Evolutionary conservation across 164 flowering plant species (phyloP).

Genomic region (Hamamelis virginiana): DNA sequence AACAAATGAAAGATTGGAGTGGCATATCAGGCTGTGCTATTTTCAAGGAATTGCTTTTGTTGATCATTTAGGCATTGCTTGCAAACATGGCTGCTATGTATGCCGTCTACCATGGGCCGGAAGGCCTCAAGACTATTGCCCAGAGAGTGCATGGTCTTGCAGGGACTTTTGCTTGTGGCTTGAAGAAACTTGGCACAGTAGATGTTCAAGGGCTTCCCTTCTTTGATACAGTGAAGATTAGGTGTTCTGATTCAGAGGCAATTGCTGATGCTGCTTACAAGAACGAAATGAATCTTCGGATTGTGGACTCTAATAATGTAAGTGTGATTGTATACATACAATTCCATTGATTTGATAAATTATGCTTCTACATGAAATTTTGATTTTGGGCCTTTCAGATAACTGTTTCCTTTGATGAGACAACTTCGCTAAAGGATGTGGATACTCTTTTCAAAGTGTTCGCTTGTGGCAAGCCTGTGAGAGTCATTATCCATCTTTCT

Average conservation of each 20-base stretch:
- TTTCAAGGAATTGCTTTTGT: constrained; percentile 3
- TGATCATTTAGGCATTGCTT: constrained; percentile 79
- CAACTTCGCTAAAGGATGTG: constrained; percentile 90
- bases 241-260: constrained; percentile 68
- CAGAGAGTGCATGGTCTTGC: constrained; percentile 95
- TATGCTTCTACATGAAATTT: not conserved
- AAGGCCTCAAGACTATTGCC: constrained; percentile 82
- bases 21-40: not conserved
- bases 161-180: constrained; percentile 70
- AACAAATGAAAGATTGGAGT: too few relatives aligned
- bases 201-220: constrained; percentile 85
- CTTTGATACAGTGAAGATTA: constrained; percentile 96
- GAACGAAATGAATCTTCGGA: constrained; percentile 69
- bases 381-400: constrained; percentile 46
- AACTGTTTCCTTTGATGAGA: constrained; percentile 91
- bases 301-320: constrained; percentile 77
- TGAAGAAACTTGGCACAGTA: constrained; percentile 80
- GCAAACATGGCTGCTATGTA: constrained; percentile 99
- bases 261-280: constrained; percentile 79
- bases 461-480: constrained; percentile 76
- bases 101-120: constrained; percentile 97
- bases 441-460: constrained; percentile 83
- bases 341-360: not conserved
- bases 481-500: constrained; percentile 23
- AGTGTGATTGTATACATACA: constrained; percentile 18